phyloP scores from a whole-genome alignment of 2,329 filamentous ascomycete genomes.

The Pseudocercospora crystallina region DNA sequence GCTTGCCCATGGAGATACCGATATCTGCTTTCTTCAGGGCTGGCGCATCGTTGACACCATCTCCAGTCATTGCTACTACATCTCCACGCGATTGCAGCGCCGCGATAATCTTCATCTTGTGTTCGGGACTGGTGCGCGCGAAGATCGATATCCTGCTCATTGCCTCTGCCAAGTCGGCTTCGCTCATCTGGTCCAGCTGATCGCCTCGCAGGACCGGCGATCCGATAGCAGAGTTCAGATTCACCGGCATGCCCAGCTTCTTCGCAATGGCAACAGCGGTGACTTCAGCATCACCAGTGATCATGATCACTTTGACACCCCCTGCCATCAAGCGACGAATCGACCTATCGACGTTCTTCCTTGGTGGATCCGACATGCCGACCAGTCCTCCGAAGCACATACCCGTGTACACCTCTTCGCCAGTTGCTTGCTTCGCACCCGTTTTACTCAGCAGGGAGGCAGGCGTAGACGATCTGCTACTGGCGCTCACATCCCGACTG shows the following conservation, averaged over 20 bases:
- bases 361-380: constrained; percentile 95
- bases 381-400: constrained; percentile 89
- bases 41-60: constrained; percentile 96
- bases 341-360: constrained; percentile 83
- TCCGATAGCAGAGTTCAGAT: constrained; percentile 57
- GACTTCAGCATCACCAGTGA: constrained; percentile 93
- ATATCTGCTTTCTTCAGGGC: constrained; percentile 97
- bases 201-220: constrained; percentile 80
- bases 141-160: constrained; percentile 92
- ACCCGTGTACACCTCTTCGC: constrained; percentile 74
- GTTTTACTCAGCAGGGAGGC: constrained; percentile 7
- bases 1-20: constrained; percentile 91
- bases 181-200: constrained; percentile 89
- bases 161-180: constrained; percentile 76
- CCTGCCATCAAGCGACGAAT: constrained; percentile 89
- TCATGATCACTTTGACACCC: constrained; percentile 98
- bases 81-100: constrained; percentile 90
- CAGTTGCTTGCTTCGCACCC: constrained; percentile 3
- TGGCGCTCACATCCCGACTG: constrained; percentile 17
- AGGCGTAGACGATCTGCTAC: constrained; percentile 26
- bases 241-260: constrained; percentile 91
- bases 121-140: constrained; percentile 91
- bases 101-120: constrained; percentile 95
- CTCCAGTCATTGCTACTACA: constrained; percentile 98
- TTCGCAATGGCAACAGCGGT: constrained; percentile 91